These are phyloP conservation scores for Candolleomyces efflorescens DNA, from an alignment of 768 basidiomycete genomes.

Conservation along the genomic window DNA sequence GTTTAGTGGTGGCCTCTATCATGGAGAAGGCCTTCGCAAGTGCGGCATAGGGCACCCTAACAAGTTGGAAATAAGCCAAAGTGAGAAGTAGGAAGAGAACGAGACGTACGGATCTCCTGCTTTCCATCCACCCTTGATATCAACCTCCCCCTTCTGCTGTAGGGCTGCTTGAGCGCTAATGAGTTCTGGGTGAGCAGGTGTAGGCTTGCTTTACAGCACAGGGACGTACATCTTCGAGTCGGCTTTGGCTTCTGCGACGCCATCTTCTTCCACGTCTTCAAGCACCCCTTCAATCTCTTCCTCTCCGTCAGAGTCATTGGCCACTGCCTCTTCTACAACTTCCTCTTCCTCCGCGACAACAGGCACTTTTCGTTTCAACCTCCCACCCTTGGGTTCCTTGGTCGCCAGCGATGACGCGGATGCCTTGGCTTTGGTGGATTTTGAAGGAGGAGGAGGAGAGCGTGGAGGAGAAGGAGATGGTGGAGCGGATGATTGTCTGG, in stretches of 20 bases:
- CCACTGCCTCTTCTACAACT: constrained; percentile 14
- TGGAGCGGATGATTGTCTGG: not conserved
- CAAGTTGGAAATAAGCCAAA: not conserved
- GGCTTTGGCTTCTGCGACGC: constrained; percentile 10
- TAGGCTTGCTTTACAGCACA: not conserved
- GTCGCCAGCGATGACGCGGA: not conserved
- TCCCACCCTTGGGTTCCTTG: not conserved
- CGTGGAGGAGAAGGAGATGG: not conserved
- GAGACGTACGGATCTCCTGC: constrained; percentile 70
- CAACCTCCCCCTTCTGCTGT: constrained; percentile 60
- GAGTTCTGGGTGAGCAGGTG: constrained; percentile 1
- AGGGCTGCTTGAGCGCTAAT: constrained; percentile 69
- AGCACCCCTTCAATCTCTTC: constrained; percentile 19
- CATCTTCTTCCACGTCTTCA: constrained; percentile 18
- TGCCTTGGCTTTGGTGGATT: not conserved
- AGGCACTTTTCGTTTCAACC: constrained; percentile 16
- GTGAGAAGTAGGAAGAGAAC: not conserved
- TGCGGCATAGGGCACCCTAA: constrained; percentile 91
- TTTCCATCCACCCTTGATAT: constrained; percentile 81
- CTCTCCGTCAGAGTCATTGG: constrained; percentile 27
- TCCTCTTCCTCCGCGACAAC: constrained; percentile 17
- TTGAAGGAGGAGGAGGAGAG: not conserved
- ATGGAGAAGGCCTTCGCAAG: constrained; percentile 82
- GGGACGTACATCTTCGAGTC: constrained; percentile 53
- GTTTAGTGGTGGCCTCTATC: constrained; percentile 94